These are phyloP conservation scores for Russula abietina DNA, from an alignment of 768 basidiomycete genomes.

Conservation along the genomic window DNA sequence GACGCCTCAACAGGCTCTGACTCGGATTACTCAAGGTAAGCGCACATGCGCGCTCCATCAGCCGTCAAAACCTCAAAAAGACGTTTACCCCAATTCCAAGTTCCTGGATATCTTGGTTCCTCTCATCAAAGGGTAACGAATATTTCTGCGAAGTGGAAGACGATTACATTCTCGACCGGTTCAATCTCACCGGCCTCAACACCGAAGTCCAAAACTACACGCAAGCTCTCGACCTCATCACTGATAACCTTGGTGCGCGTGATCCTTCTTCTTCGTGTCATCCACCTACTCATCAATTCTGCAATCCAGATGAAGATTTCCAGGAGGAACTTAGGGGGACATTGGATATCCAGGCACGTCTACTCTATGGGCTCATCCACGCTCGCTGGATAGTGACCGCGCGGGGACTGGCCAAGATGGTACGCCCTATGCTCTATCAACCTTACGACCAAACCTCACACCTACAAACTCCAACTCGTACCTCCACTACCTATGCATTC, in stretches of 20 bases:
- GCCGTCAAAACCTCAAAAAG: constrained; percentile 10
- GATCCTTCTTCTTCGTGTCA: background rate
- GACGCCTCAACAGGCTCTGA: constrained; percentile 89
- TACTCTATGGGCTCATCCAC: constrained; percentile 94
- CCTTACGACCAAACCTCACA: background rate
- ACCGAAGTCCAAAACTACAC: constrained; percentile 93
- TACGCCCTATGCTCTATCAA: constrained; percentile 30
- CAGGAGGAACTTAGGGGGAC: constrained; percentile 90
- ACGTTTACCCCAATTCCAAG: constrained; percentile 7
- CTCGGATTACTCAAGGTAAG: constrained; percentile 93
- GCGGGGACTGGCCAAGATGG: constrained; percentile 93
- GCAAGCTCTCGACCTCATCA: constrained; percentile 92
- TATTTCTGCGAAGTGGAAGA: constrained; percentile 99
- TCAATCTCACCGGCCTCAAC: constrained; percentile 96
- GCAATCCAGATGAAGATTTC: constrained; percentile 73
- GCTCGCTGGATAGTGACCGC: constrained; percentile 96
- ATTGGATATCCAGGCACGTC: constrained; percentile 86
- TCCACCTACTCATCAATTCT: background rate
- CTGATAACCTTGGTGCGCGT: constrained; percentile 81
- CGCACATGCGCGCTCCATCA: constrained; percentile 10
- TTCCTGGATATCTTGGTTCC: constrained; percentile 97
- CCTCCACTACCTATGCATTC: background rate
- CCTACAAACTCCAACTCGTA: background rate
- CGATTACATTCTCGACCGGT: constrained; percentile 96
- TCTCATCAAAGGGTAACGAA: constrained; percentile 96